Percentiles rank a stretch among this genome's conserved stretches.
These are phyloP conservation scores for Deinandra increscens DNA, from an alignment of 129 eudicot species.

Conservation along the genomic window DNA sequence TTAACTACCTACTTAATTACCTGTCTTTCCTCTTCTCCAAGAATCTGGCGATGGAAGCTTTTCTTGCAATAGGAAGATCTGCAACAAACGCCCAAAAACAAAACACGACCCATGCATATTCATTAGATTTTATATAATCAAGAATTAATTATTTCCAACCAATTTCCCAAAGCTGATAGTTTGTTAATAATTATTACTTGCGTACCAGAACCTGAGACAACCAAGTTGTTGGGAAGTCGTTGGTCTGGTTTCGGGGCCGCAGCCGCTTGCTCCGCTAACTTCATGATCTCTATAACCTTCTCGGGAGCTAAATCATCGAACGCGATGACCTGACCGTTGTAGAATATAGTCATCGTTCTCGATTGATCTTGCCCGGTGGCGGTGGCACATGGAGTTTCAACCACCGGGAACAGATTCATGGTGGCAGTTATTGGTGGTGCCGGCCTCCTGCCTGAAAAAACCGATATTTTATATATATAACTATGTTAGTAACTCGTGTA, in stretches of 20 bases:
- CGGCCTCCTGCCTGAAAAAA: slow-evolving; percentile 27
- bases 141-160: background rate
- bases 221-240: slow-evolving; percentile 36
- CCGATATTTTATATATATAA: too few species aligned
- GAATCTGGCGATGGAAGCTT: slow-evolving; percentile 76
- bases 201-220: slow-evolving; percentile 27
- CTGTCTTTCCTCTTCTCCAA: slow-evolving; percentile 88
- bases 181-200: slow-evolving; percentile 5
- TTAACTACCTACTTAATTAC: too few species aligned
- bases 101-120: background rate
- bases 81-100: slow-evolving; percentile 6
- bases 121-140: background rate
- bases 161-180: background rate
- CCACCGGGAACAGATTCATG: slow-evolving; percentile 52
- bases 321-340: slow-evolving; percentile 72
- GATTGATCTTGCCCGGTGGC: slow-evolving; percentile 20
- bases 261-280: slow-evolving; percentile 51
- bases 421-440: slow-evolving; percentile 39
- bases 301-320: slow-evolving; percentile 72
- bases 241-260: slow-evolving; percentile 30
- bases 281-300: slow-evolving; percentile 71
- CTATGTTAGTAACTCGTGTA: too few species aligned
- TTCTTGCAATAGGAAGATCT: slow-evolving; percentile 94
- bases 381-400: slow-evolving; percentile 19
- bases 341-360: slow-evolving; percentile 77